phyloP scores from a whole-genome alignment of 225 moss, liverwort and hornwort species.

The Pseudisothecium myosuroides region DNA sequence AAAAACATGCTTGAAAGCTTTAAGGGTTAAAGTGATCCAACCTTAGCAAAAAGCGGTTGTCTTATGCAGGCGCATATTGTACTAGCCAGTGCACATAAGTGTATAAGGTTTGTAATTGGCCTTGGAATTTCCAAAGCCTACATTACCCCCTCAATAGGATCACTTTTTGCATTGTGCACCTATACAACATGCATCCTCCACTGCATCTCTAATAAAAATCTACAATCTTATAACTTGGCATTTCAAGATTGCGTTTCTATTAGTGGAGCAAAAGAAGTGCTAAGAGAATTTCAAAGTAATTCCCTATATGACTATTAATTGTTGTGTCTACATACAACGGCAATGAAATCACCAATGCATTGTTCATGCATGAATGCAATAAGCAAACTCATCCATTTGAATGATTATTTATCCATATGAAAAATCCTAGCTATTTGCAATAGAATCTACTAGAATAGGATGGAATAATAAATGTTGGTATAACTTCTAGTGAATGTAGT shows the following conservation, averaged over 20 bases:
- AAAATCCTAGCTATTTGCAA: neutral
- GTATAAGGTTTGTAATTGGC: neutral
- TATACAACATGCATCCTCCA: neutral
- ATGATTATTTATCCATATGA: neutral
- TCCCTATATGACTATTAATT: neutral
- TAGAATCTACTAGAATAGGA: neutral
- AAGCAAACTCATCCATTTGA: neutral
- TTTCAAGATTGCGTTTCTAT: neutral
- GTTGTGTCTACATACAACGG: neutral
- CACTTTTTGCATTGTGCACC: rapidly evolving
- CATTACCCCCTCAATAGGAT: neutral
- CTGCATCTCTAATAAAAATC: neutral
- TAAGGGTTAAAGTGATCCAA: too few species aligned
- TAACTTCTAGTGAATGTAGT: too few species aligned
- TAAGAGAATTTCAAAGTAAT: neutral
- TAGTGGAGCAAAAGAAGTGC: rapidly evolving
- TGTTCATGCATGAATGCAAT: neutral
- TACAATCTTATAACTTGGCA: rapidly evolving
- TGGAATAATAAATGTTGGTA: too few species aligned
- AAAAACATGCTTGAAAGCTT: too few species aligned
- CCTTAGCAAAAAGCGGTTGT: too few species aligned
- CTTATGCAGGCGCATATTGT: too few species aligned
- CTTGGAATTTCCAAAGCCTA: neutral
- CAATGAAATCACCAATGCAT: neutral
- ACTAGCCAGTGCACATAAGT: neutral